A percentile compares a stretch with the other conserved stretches of the same genome.
Conservation (phyloP, 345 rosid genomes). For the Ailanthus altissimus region DNA sequence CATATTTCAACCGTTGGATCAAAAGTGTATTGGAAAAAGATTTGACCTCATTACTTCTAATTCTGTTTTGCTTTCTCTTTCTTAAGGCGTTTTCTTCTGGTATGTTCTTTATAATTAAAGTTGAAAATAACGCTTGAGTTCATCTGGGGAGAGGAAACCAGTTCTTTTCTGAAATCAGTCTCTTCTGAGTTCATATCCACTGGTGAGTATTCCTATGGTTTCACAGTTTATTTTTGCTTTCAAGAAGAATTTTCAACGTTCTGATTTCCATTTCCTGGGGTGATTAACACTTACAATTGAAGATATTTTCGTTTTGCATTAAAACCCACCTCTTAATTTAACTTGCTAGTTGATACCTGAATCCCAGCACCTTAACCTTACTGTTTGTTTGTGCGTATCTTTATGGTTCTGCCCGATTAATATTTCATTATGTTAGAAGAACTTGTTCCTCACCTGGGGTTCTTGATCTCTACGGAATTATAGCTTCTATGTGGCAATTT, state of each 20-base stretch:
- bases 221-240: neutral
- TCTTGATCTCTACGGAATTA: neutral
- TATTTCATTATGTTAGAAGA: neutral
- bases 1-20: slow-evolving; percentile 21
- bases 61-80: neutral
- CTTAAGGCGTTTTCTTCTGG: neutral
- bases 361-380: neutral
- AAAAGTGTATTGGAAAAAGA: neutral
- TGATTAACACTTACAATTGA: neutral
- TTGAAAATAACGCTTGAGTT: neutral
- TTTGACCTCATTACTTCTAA: no score
- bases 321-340: neutral
- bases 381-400: neutral
- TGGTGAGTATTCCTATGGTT: neutral
- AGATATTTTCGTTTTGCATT: neutral
- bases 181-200: neutral
- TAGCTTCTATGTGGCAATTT: neutral
- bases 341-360: neutral
- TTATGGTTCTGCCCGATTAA: neutral
- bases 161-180: neutral
- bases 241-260: neutral
- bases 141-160: slow-evolving; percentile 1
- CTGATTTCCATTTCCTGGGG: neutral
- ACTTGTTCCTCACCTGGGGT: neutral
- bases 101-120: neutral